Base-by-base conservation (phyloP, 2,329 filamentous ascomycete species). In the Didymella segeticola region DNA sequence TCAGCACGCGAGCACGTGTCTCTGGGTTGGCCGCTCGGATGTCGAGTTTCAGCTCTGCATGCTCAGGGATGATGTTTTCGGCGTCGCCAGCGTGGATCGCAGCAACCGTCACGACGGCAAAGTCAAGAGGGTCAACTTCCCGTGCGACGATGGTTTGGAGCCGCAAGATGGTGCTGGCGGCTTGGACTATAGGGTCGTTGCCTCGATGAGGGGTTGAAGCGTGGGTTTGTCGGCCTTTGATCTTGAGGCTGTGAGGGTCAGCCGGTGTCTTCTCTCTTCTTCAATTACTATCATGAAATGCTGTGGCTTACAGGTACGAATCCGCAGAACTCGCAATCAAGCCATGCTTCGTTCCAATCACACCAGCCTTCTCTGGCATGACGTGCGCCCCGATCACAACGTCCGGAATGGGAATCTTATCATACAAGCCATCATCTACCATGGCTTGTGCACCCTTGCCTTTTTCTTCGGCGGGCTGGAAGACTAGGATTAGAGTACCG, bases 391-490 rank as follows among this genome's bases (percentile, higher is more conserved):
- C 85, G 2, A 87, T 71, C 17, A 80, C 77, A 17, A 84, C 72
- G 61, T 87, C 82, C 3, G 83, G 84, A n/a, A 79, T 72, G 0
- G 82, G 82, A 2, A 85, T 75, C 47, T 75, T 78, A 7, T 80
- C 71, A 59, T 85, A 86, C 27, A 86, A 61, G 0, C 84, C 83
- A 61, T 84, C 83, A 34, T 83, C 80, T 3, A 88, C 76, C 85
- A 87, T 88, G 20, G 84, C 74, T 69, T 81, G 80, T 0, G 88
- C 88, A 0, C 88, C 88, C 0, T 77, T 79, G 0, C 82, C 85
- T 1, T 82, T 78, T 68, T 90, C 88, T 67, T 90, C 88, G 1
- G 83, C 82, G 0, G 88, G 87, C 62, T 90, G 88, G 68, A 90
- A 90, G 2, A 85, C 70, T 6, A 87, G 68, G 5, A 90, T 73